Conservation (phyloP, 2,329 filamentous ascomycete genomes). For the Scytalidium lignicola region DNA sequence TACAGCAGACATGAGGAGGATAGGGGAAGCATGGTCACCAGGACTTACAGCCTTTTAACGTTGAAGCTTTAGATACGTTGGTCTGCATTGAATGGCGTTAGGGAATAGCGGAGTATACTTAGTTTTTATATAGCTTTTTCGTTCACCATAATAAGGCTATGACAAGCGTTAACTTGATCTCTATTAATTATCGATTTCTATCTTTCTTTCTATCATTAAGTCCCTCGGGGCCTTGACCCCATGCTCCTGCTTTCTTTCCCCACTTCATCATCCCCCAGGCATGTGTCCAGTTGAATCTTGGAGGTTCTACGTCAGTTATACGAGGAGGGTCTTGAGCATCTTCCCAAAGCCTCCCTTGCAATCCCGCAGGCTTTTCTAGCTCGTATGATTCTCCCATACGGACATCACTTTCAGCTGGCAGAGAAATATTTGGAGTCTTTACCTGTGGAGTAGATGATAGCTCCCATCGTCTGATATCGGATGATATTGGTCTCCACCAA, state of each 20-base stretch:
- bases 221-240: conserved; percentile 41
- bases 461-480: conserved; percentile 65
- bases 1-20: conserved; percentile 73
- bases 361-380: conserved; percentile 38
- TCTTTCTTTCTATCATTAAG: conserved; percentile 27
- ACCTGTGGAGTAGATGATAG: conserved; percentile 1
- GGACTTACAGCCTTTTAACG: conserved; percentile 56
- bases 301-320: conserved; percentile 37
- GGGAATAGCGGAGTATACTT: neutral
- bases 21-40: conserved; percentile 80
- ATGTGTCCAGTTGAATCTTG: conserved; percentile 47
- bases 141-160: too few species aligned
- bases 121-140: neutral
- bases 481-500: conserved; percentile 66
- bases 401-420: conserved; percentile 27
- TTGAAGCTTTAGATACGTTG: neutral
- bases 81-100: conserved; percentile 7
- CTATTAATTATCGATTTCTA: conserved; percentile 5
- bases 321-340: conserved; percentile 25
- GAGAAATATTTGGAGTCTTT: neutral
- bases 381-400: conserved; percentile 36
- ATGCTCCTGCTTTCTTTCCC: conserved; percentile 47
- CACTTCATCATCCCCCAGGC: conserved; percentile 48
- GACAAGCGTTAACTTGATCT: neutral
- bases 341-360: conserved; percentile 24